phyloP scores from a whole-genome alignment of 2,329 filamentous ascomycete genomes.

The Kalaharituber pfeilii region DNA sequence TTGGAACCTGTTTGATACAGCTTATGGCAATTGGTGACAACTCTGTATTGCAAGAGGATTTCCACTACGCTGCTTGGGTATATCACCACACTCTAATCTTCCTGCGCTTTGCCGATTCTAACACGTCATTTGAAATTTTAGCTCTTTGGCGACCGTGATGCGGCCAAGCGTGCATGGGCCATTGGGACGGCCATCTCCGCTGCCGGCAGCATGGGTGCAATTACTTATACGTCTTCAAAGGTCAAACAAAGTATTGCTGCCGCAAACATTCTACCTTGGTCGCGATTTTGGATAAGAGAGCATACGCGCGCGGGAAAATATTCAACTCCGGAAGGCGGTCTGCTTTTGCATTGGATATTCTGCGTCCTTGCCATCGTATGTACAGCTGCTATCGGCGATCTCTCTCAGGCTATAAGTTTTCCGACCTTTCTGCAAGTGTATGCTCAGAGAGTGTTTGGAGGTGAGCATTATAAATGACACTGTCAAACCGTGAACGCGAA shows the following conservation, averaged over 20 bases:
- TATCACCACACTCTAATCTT: neutral
- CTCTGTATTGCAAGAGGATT: no score
- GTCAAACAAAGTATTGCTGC: neutral
- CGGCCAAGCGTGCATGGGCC: neutral
- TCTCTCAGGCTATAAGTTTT: neutral
- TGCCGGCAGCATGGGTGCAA: neutral
- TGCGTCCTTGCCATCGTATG: neutral
- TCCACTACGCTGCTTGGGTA: neutral
- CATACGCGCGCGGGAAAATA: neutral
- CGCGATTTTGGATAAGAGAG: neutral
- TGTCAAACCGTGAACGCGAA: neutral
- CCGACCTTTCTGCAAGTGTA: neutral
- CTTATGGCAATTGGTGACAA: neutral
- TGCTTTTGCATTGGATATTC: neutral
- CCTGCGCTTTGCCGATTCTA: neutral
- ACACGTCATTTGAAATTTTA: neutral
- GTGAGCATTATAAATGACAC: neutral
- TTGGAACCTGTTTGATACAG: neutral
- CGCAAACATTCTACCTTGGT: neutral
- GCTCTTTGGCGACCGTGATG: neutral
- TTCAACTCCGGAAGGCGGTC: neutral
- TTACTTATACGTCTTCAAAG: neutral
- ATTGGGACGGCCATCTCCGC: neutral
- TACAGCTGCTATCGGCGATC: neutral
- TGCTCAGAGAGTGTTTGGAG: neutral